A percentile compares a stretch with the other conserved stretches of the same genome.
Evolutionary conservation across 441 rosid genomes (phyloP).

Genomic region (Erodium trifolium): DNA sequence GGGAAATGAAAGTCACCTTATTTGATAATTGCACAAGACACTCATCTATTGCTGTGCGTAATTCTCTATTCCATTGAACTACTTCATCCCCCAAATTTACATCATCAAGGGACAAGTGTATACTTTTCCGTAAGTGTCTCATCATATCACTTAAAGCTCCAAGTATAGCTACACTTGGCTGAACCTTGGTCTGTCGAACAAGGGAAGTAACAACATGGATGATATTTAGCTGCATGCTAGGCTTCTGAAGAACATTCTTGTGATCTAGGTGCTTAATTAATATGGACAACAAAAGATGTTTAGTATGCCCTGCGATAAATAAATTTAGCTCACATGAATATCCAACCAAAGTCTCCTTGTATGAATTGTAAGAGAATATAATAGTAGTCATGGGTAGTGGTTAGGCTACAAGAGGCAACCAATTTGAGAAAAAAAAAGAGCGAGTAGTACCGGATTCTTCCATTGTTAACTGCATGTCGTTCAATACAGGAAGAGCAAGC

Average conservation of each 20-base stretch:
- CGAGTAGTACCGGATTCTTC: constrained; percentile 61
- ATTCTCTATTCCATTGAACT: constrained; percentile 47
- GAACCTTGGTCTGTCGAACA: constrained; percentile 53
- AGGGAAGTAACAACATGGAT: constrained; percentile 56
- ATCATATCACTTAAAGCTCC: constrained; percentile 68
- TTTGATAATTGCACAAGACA: constrained; percentile 64
- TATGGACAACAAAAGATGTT: constrained; percentile 54
- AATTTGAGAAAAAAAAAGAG: constrained; percentile 1
- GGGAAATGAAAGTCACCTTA: constrained; percentile 43
- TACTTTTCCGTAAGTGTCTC: constrained; percentile 71
- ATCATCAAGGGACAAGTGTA: constrained; percentile 72
- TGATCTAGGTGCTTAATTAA: constrained; percentile 95
- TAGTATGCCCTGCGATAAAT: constrained; percentile 51
- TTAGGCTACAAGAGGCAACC: not conserved
- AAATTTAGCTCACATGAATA: constrained; percentile 20
- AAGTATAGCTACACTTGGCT: constrained; percentile 46
- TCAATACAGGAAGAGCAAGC: constrained; percentile 64
- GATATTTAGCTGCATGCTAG: constrained; percentile 49
- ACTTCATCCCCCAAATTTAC: constrained; percentile 50
- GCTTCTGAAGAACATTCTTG: constrained; percentile 59
- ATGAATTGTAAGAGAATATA: constrained; percentile 13
- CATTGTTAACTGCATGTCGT: constrained; percentile 62
- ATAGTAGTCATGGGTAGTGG: not conserved
- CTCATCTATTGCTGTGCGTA: constrained; percentile 65
- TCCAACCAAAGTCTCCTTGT: constrained; percentile 18